phyloP scores from a whole-genome alignment of 2,329 filamentous ascomycete species.

The Diplodia seriata region DNA sequence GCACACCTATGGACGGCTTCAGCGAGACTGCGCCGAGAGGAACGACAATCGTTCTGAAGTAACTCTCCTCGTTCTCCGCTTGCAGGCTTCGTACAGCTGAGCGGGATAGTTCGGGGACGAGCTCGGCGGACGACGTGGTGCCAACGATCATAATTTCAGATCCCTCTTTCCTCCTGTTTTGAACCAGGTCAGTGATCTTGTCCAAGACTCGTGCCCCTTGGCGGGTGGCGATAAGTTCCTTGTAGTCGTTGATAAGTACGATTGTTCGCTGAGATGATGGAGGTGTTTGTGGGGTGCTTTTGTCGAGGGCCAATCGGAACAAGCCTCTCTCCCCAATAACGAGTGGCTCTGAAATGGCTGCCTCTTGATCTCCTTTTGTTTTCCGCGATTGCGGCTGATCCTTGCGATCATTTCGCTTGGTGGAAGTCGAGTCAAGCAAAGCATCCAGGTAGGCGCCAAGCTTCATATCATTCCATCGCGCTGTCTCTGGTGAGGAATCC shows the following conservation, averaged over 20 bases:
- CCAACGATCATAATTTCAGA: constrained; percentile 79
- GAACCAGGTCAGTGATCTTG: constrained; percentile 73
- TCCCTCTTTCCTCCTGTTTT: constrained; percentile 74
- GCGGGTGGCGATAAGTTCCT: constrained; percentile 73
- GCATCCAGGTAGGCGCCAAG: constrained; percentile 44
- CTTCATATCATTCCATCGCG: constrained; percentile 48
- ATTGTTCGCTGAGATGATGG: constrained; percentile 58
- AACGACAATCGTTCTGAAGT: constrained; percentile 46
- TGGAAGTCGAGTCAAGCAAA: constrained; percentile 43
- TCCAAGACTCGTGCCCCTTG: constrained; percentile 74
- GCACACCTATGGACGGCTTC: constrained; percentile 19
- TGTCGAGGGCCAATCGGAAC: constrained; percentile 6
- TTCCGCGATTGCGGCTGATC: background rate
- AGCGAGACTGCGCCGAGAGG: constrained; percentile 2
- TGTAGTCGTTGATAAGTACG: constrained; percentile 80
- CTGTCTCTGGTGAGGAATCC: constrained; percentile 7
- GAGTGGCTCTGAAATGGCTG: constrained; percentile 37
- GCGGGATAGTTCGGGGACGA: constrained; percentile 51
- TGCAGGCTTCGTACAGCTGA: constrained; percentile 57
- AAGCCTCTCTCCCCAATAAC: constrained; percentile 9
- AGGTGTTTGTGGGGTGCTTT: background rate
- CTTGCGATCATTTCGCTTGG: constrained; percentile 38
- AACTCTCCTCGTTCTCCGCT: constrained; percentile 44
- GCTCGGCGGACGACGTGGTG: constrained; percentile 68
- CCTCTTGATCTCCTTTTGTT: constrained; percentile 32